Conservation (phyloP, 805 yeast genomes). For the Zygosaccharomyces bailii region DNA sequence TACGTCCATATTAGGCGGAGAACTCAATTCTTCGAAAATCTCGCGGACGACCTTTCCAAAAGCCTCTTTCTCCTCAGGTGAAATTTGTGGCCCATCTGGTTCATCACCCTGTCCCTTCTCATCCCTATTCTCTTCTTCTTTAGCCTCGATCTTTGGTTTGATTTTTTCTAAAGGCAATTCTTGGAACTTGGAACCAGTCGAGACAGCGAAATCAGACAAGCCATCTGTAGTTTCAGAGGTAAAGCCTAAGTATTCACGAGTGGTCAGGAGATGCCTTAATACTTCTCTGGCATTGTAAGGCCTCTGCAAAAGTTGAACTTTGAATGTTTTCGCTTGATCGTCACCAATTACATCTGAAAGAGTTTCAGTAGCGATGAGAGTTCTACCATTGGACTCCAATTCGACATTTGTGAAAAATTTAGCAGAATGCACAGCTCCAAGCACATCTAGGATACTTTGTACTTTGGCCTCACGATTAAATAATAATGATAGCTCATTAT, state of each 20-base stretch:
- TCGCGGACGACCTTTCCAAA: constrained; percentile 25
- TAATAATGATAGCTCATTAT: constrained; percentile 23
- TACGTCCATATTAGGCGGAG: constrained; percentile 17
- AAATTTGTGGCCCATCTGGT: constrained; percentile 22
- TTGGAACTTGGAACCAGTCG: constrained; percentile 33
- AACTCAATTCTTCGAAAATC: constrained; percentile 22
- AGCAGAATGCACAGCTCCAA: constrained; percentile 28
- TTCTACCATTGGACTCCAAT: constrained; percentile 20
- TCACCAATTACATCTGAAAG: constrained; percentile 19
- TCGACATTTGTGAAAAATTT: constrained; percentile 31
- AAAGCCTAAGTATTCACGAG: constrained; percentile 36
- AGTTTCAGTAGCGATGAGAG: constrained; percentile 21
- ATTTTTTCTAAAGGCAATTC: constrained; percentile 26
- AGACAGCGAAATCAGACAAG: constrained; percentile 33
- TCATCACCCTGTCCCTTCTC: constrained; percentile 8
- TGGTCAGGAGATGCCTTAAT: constrained; percentile 30
- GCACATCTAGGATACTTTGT: constrained; percentile 27
- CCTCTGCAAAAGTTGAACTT: constrained; percentile 18
- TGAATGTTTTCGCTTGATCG: constrained; percentile 18
- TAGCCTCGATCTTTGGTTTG: constrained; percentile 15
- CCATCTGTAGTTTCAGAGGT: constrained; percentile 33
- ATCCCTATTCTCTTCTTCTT: constrained; percentile 13
- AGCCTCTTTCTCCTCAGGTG: constrained; percentile 31
- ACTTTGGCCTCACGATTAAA: constrained; percentile 28
- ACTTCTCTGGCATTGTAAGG: constrained; percentile 34